Conservation (phyloP, 2,329 filamentous ascomycete species). For the Magnaporthiopsis rhizophila region DNA sequence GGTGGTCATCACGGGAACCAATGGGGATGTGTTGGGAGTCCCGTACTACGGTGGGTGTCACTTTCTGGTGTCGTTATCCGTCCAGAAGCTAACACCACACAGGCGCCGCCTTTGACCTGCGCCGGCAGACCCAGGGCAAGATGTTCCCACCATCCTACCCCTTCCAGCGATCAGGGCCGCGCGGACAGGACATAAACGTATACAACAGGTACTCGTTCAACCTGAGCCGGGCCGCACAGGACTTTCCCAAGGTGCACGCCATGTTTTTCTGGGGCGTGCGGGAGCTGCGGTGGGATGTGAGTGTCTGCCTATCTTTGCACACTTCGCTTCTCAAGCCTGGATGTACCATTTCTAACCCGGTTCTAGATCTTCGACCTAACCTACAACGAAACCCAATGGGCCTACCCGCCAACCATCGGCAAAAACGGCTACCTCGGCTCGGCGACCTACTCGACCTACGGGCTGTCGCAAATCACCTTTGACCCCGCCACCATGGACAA, state of each 20-base stretch:
- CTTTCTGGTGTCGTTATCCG: background rate
- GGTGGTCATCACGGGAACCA: slow-evolving; percentile 68
- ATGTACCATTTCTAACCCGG: background rate
- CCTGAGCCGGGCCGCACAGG: slow-evolving; percentile 16
- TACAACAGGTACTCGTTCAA: slow-evolving; percentile 17
- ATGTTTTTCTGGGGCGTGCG: slow-evolving; percentile 18
- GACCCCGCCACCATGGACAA: slow-evolving; percentile 1
- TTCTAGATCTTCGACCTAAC: slow-evolving; percentile 12
- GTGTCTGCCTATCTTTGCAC: background rate
- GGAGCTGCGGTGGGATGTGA: slow-evolving; percentile 23
- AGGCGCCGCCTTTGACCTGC: slow-evolving; percentile 5
- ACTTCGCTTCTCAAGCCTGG: background rate
- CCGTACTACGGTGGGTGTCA: slow-evolving; percentile 17
- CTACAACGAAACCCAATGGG: slow-evolving; percentile 17
- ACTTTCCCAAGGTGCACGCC: slow-evolving; percentile 21
- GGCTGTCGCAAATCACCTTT: background rate
- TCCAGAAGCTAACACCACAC: background rate
- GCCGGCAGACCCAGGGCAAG: slow-evolving; percentile 12
- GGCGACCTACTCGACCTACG: slow-evolving; percentile 14
- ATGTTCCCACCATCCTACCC: slow-evolving; percentile 13
- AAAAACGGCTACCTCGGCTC: slow-evolving; percentile 4
- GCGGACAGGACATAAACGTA: slow-evolving; percentile 6
- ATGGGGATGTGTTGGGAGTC: slow-evolving; percentile 24
- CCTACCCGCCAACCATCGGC: slow-evolving; percentile 18
- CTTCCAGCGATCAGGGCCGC: slow-evolving; percentile 16